Conservation (phyloP, 1,284 basidiomycete genomes). For the Termitomyces sp. region DNA sequence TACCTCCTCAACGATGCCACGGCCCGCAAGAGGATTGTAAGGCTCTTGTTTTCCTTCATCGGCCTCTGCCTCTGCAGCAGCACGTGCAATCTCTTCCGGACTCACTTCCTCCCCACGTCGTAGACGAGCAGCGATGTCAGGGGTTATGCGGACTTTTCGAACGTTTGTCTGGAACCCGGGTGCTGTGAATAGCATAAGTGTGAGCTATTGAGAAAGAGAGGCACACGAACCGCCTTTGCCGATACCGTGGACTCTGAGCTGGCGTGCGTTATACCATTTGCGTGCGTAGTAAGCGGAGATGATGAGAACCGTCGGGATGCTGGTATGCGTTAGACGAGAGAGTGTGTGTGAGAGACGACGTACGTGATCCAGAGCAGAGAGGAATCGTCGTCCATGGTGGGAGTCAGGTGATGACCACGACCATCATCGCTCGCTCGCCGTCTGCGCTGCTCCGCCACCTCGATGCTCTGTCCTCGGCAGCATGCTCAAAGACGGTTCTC, state of each 20-base stretch:
- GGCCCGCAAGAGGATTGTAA: slow-evolving; percentile 9
- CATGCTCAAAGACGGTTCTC: slow-evolving; percentile 35
- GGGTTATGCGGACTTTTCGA: slow-evolving; percentile 39
- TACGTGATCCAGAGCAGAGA: slow-evolving; percentile 38
- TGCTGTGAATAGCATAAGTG: slow-evolving; percentile 23
- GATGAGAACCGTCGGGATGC: slow-evolving; percentile 38
- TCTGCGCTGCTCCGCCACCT: slow-evolving; percentile 33
- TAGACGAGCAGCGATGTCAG: slow-evolving; percentile 44
- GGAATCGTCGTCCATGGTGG: slow-evolving; percentile 24
- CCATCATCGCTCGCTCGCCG: slow-evolving; percentile 25
- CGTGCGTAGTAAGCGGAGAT: slow-evolving; percentile 39
- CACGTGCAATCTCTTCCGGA: slow-evolving; percentile 43
- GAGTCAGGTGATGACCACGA: slow-evolving; percentile 7
- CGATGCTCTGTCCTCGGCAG: slow-evolving; percentile 24
- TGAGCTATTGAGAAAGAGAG: background rate
- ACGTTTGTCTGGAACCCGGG: slow-evolving; percentile 50
- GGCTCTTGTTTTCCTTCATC: slow-evolving; percentile 14
- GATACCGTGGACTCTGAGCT: slow-evolving; percentile 40
- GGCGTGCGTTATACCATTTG: slow-evolving; percentile 43
- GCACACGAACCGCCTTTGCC: slow-evolving; percentile 40
- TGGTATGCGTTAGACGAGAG: slow-evolving; percentile 13
- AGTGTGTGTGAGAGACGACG: slow-evolving; percentile 11
- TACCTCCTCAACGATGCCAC: slow-evolving; percentile 12
- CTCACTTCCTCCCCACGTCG: slow-evolving; percentile 43
- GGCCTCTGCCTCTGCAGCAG: slow-evolving; percentile 35